Conservation (phyloP, 2,329 filamentous ascomycete genomes). For the Pleurostoma richardsiae region DNA sequence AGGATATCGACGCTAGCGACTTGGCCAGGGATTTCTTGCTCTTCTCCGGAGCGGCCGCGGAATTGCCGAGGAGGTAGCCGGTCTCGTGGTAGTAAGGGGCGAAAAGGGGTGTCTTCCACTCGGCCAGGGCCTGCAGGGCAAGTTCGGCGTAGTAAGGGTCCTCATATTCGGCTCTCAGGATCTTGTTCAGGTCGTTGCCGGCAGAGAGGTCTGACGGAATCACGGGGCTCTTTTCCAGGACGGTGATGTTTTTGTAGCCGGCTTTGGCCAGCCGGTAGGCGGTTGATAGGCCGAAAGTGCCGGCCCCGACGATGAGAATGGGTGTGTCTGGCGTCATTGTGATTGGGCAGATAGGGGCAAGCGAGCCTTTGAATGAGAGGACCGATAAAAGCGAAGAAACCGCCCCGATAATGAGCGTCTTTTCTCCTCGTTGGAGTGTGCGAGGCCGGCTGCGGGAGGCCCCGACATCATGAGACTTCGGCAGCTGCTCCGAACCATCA, state of each 20-base stretch:
- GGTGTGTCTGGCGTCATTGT: background rate
- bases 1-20: slow-evolving; percentile 32
- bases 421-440: too few species aligned
- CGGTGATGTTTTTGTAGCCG: slow-evolving; percentile 39
- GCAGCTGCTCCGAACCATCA: too few species aligned
- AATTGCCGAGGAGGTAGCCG: slow-evolving; percentile 45
- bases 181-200: slow-evolving; percentile 58
- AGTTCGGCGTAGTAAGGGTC: slow-evolving; percentile 51
- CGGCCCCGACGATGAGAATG: slow-evolving; percentile 37
- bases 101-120: slow-evolving; percentile 47
- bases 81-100: slow-evolving; percentile 42
- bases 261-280: slow-evolving; percentile 37
- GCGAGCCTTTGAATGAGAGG: too few species aligned
- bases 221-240: slow-evolving; percentile 33
- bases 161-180: slow-evolving; percentile 54
- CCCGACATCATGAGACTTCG: too few species aligned
- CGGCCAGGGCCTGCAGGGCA: slow-evolving; percentile 40
- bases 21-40: slow-evolving; percentile 38
- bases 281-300: slow-evolving; percentile 45
- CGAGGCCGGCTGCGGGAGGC: too few species aligned
- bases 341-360: too few species aligned
- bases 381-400: too few species aligned
- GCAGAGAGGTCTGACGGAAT: slow-evolving; percentile 46
- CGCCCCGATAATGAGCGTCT: too few species aligned
- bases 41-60: slow-evolving; percentile 39